Evolutionary conservation across 202 grass and related monocot species (phyloP).

Genomic region (Elaeis oleifera): DNA sequence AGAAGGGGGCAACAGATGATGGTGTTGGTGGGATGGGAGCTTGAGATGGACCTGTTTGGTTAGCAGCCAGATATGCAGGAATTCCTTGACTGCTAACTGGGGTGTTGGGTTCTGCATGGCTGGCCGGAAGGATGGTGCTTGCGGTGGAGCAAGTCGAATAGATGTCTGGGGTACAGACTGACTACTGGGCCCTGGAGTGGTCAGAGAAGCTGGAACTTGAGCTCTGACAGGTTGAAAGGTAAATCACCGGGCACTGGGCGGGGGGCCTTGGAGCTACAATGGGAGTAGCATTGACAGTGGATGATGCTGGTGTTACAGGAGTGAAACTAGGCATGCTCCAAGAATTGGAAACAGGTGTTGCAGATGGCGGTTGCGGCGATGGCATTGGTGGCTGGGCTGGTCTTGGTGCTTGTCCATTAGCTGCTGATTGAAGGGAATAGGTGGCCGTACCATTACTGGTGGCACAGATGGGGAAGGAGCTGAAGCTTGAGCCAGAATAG

Average conservation of each 20-base stretch:
- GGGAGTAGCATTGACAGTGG: constrained; percentile 19
- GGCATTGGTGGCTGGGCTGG: constrained; percentile 14
- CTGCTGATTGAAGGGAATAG: neutral
- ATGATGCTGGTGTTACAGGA: constrained; percentile 16
- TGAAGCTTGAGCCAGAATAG: neutral
- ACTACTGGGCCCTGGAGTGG: constrained; percentile 6
- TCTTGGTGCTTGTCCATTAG: constrained; percentile 24
- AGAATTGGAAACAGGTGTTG: constrained; percentile 4
- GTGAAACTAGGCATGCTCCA: constrained; percentile 18
- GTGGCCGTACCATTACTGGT: constrained; percentile 6
- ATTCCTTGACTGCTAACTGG: constrained; percentile 32
- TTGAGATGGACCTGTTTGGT: constrained; percentile 19
- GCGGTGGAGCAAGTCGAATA: constrained; percentile 21
- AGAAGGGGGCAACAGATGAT: constrained; percentile 20
- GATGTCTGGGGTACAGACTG: constrained; percentile 25
- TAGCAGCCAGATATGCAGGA: constrained; percentile 31
- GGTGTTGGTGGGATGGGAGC: constrained; percentile 32
- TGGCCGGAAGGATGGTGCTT: constrained; percentile 34
- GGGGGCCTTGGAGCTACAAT: constrained; percentile 36
- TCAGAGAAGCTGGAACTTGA: constrained; percentile 7
- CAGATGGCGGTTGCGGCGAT: constrained; percentile 10
- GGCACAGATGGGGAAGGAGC: constrained; percentile 13
- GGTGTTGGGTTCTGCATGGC: constrained; percentile 28
- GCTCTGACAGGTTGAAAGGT: constrained; percentile 45
- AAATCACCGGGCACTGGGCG: constrained; percentile 42